Percentiles rank a stretch among this genome's conserved stretches.
Evolutionary conservation across 768 basidiomycete genomes (phyloP).

Genomic region (Russula brevipes): DNA sequence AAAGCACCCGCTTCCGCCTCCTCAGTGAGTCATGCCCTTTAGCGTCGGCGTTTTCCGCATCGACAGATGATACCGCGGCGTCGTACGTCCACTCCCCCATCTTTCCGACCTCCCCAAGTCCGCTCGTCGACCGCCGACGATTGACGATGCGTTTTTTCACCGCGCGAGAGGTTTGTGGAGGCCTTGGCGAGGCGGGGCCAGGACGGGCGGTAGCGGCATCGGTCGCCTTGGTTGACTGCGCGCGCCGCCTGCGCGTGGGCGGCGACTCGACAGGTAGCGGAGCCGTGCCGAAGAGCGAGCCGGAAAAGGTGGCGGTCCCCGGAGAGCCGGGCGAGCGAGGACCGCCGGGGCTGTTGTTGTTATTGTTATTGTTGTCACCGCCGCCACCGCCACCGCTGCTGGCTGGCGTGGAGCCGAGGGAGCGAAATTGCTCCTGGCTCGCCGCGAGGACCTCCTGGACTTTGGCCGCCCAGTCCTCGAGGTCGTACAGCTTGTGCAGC

Average conservation of each 20-base stretch:
- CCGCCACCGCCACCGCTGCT: not conserved
- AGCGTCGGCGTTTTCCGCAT: constrained; percentile 14
- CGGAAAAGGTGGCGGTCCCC: constrained; percentile 1
- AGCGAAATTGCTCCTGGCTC: constrained; percentile 23
- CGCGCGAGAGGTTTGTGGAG: constrained; percentile 18
- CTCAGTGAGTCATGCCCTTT: constrained; percentile 6
- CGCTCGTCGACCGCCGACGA: constrained; percentile 22
- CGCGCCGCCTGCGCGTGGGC: constrained; percentile 7
- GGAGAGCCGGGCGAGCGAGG: constrained; percentile 9
- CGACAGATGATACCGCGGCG: constrained; percentile 19
- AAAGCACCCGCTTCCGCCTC: constrained; percentile 24
- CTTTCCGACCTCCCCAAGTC: constrained; percentile 8
- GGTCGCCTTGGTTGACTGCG: not conserved
- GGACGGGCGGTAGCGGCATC: not conserved
- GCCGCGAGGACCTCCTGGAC: constrained; percentile 22
- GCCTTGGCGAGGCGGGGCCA: not conserved
- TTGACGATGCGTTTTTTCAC: constrained; percentile 26
- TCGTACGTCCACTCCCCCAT: constrained; percentile 24
- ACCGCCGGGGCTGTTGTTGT: not conserved
- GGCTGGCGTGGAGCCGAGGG: constrained; percentile 16
- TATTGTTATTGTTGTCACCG: too few species aligned
- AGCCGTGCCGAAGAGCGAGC: constrained; percentile 3
- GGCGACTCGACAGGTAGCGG: constrained; percentile 2
- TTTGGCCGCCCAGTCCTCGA: constrained; percentile 25
- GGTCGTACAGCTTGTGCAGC: constrained; percentile 25